A percentile compares a stretch with the other conserved stretches of the same genome.
phyloP scores from a whole-genome alignment of 371 early-diverging fungal species.

The Rhizopus sp. region DNA sequence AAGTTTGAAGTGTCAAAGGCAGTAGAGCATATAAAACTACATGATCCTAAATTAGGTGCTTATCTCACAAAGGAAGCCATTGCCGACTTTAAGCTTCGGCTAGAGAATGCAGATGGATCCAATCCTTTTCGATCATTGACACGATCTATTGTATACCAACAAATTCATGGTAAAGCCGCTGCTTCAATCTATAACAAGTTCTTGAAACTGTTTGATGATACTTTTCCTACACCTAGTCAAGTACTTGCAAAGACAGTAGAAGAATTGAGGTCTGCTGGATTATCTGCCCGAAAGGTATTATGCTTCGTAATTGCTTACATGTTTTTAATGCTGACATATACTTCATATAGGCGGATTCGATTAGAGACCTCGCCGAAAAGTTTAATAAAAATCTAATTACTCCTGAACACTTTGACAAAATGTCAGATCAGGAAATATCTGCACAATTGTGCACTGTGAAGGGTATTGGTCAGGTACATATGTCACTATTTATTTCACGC shows the following conservation, averaged over 20 bases:
- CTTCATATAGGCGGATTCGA: conserved; percentile 37
- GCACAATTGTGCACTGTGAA: conserved; percentile 44
- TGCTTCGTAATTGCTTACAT: neutral
- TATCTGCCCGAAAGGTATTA: conserved; percentile 47
- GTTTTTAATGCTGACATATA: neutral
- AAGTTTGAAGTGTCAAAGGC: conserved; percentile 19
- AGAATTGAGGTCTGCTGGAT: conserved; percentile 43
- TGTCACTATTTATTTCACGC: neutral
- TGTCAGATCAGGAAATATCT: conserved; percentile 50
- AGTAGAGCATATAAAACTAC: conserved; percentile 27
- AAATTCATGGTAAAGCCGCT: conserved; percentile 56
- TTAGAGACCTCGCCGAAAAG: conserved; percentile 49
- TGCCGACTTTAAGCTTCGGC: conserved; percentile 14
- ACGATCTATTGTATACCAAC: conserved; percentile 55
- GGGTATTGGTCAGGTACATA: conserved; percentile 58
- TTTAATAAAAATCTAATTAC: conserved; percentile 47
- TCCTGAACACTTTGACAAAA: conserved; percentile 29
- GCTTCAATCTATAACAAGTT: conserved; percentile 42
- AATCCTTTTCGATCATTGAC: conserved; percentile 41
- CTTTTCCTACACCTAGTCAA: conserved; percentile 47
- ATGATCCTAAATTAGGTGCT: conserved; percentile 36
- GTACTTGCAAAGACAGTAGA: conserved; percentile 28
- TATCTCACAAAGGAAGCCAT: conserved; percentile 21
- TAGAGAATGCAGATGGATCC: conserved; percentile 8
- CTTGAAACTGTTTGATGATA: conserved; percentile 36